Evolutionary conservation across 306 rosid genomes (phyloP).

Genomic region (Parietaria judaica): DNA sequence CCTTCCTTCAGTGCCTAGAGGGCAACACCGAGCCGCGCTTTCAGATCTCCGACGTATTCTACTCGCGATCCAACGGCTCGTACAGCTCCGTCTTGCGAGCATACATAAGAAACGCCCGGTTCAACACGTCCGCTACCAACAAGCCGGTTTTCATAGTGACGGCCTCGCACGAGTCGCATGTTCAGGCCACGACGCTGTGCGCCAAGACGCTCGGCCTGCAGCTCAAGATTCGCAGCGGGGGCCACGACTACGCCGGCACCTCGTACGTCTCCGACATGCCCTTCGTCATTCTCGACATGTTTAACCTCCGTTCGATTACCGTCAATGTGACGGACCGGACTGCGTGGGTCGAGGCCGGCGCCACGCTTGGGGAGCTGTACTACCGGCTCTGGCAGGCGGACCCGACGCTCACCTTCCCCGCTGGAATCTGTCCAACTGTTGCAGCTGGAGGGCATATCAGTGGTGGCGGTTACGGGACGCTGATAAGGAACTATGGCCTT

Average conservation of each 20-base stretch:
- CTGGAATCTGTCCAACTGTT: conserved; percentile 21
- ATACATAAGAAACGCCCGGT: conserved; percentile 35
- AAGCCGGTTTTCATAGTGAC: conserved; percentile 42
- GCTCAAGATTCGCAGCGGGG: conserved; percentile 35
- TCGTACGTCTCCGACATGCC: conserved; percentile 29
- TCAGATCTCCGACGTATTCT: conserved; percentile 27
- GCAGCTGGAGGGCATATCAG: conserved; percentile 23
- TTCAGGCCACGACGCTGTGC: conserved; percentile 28
- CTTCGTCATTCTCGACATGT: conserved; percentile 48
- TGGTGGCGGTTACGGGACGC: conserved; percentile 28
- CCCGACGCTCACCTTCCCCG: conserved; percentile 17
- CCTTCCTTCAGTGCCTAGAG: conserved; percentile 32
- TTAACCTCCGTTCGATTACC: conserved; percentile 24
- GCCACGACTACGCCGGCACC: conserved; percentile 25
- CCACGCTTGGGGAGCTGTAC: conserved; percentile 50
- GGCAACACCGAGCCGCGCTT: conserved; percentile 15
- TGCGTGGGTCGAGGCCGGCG: conserved; percentile 42
- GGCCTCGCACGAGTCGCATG: conserved; percentile 30
- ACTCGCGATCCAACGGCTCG: conserved; percentile 25
- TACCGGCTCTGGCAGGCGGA: conserved; percentile 23
- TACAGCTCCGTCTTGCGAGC: conserved; percentile 26
- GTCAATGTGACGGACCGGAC: conserved; percentile 30
- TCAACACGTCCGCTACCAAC: conserved; percentile 20
- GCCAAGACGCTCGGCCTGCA: conserved; percentile 28
- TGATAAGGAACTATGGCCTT: conserved; percentile 36